Conservation (phyloP, 2,329 filamentous ascomycete species). For the Fusarium ambrosium region DNA sequence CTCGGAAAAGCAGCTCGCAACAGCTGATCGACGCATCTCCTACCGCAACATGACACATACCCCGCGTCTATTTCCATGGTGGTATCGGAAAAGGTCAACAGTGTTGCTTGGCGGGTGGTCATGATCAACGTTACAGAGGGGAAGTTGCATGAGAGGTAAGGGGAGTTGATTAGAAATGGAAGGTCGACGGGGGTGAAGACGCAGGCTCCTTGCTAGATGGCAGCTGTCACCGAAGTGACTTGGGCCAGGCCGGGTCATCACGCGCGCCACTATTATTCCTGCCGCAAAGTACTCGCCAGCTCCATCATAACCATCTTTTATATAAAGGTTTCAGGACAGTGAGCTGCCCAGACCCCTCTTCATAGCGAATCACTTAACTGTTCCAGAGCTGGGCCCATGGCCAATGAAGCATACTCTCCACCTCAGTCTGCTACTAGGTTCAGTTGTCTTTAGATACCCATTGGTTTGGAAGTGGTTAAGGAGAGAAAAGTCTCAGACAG, state of each 20-base stretch:
- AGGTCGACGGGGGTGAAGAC: not conserved
- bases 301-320: not conserved
- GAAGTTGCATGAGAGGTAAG: not conserved
- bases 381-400: not conserved
- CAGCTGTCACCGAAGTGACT: not conserved
- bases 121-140: not conserved
- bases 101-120: not conserved
- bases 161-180: not conserved
- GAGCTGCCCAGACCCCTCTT: not conserved
- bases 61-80: conserved; percentile 1
- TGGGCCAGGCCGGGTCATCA: not conserved
- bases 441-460: not conserved
- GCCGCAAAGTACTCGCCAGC: accelerated
- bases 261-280: not conserved
- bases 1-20: conserved; percentile 5
- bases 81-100: conserved; percentile 2
- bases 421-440: not conserved
- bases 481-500: not conserved
- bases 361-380: not conserved
- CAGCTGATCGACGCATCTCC: not conserved
- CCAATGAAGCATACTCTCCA: not conserved
- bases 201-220: not conserved
- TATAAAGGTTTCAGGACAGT: not conserved
- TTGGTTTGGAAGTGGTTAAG: too few relatives aligned
- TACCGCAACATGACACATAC: not conserved